Percentiles rank a stretch among this genome's conserved stretches.
Conservation (phyloP, 495 filamentous ascomycete genomes). For the Amniculicola lignicola region DNA sequence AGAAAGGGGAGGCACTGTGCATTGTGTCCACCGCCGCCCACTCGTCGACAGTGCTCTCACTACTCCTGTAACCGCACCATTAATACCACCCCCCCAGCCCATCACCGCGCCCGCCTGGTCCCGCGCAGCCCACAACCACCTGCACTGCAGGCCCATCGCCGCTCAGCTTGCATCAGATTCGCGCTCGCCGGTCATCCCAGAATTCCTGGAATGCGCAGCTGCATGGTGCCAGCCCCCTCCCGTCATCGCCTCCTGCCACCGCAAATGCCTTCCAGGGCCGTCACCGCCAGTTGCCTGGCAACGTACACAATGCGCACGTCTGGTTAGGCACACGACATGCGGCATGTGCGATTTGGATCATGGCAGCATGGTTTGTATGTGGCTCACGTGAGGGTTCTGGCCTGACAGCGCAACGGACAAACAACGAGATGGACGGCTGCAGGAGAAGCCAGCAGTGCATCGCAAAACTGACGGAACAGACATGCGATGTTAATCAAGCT, state of each 20-base stretch:
- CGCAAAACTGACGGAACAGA: no score
- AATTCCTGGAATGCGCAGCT: background rate
- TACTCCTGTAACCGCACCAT: background rate
- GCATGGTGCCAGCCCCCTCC: constrained; percentile 1
- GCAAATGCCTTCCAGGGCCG: background rate
- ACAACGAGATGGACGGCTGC: constrained; percentile 1
- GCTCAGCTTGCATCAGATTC: background rate
- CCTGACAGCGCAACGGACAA: no score
- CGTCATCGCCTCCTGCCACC: constrained; percentile 9
- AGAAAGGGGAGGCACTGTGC: constrained; percentile 8
- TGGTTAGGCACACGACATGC: background rate
- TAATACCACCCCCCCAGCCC: background rate
- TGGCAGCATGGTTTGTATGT: background rate
- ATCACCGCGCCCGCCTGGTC: no score
- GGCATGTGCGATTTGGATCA: background rate
- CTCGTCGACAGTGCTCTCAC: background rate
- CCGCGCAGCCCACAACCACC: no score
- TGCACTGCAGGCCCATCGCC: background rate
- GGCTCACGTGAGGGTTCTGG: constrained; percentile 10
- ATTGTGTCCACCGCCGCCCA: constrained; percentile 1
- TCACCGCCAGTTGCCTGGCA: background rate
- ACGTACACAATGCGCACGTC: background rate
- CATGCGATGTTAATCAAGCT: no score
- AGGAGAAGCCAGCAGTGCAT: no score
- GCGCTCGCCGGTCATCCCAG: background rate